phyloP scores from a whole-genome alignment of 306 rosid genomes.

The Astragalus membranaceus region DNA sequence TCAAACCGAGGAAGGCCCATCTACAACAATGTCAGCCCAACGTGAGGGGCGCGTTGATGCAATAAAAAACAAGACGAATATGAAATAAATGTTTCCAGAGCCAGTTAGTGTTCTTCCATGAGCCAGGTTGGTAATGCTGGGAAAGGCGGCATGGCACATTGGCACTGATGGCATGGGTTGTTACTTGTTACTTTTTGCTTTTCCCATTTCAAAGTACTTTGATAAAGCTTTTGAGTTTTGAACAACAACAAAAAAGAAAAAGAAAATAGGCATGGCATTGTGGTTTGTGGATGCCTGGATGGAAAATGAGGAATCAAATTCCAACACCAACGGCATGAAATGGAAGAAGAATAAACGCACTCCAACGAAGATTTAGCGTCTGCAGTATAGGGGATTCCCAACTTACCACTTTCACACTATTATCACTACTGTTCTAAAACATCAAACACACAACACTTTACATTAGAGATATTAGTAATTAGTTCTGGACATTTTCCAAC shows the following conservation, averaged over 20 bases:
- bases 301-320: conserved; percentile 38
- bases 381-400: conserved; percentile 28
- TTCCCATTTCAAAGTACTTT: conserved; percentile 32
- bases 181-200: conserved; percentile 33
- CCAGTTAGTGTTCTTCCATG: not conserved
- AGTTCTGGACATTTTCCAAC: too few relatives aligned
- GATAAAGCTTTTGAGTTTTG: conserved; percentile 14
- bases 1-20: not conserved
- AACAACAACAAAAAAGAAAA: not conserved
- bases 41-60: not conserved
- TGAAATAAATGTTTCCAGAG: not conserved
- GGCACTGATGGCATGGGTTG: conserved; percentile 15
- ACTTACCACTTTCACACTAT: conserved; percentile 2
- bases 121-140: conserved; percentile 24
- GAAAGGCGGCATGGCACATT: conserved; percentile 16
- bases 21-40: not conserved
- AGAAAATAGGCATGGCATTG: conserved; percentile 6
- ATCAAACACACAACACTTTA: not conserved
- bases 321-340: conserved; percentile 29
- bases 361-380: conserved; percentile 59
- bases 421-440: not conserved
- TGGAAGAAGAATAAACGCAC: conserved; percentile 56
- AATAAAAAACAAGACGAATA: not conserved
- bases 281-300: conserved; percentile 15
- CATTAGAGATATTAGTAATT: too few relatives aligned